Evolutionary conservation across 768 basidiomycete species (phyloP).

Genomic region (Tricholoma terreum): DNA sequence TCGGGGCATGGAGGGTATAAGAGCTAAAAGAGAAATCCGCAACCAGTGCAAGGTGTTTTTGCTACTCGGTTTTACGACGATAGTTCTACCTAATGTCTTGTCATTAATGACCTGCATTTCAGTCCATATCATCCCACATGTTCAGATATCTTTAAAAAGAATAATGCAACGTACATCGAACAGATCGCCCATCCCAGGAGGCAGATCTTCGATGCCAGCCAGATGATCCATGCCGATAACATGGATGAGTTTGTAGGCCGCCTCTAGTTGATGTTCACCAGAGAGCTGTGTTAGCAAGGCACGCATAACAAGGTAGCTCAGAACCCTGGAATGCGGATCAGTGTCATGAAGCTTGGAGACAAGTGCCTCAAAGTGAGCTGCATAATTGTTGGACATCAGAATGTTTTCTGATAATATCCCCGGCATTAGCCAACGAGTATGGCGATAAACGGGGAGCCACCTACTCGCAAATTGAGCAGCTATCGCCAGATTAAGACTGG

Average conservation of each 20-base stretch:
- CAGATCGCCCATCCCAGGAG: conserved; percentile 24
- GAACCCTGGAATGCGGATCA: conserved; percentile 48
- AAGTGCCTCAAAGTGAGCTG: conserved; percentile 44
- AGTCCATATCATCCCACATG: background rate
- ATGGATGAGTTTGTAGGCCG: conserved; percentile 47
- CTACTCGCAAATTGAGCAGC: conserved; percentile 66
- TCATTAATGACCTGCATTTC: conserved; percentile 43
- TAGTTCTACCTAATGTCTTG: conserved; percentile 41
- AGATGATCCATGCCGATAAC: conserved; percentile 45
- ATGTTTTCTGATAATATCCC: conserved; percentile 54
- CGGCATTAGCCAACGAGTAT: conserved; percentile 9
- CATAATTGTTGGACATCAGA: conserved; percentile 44
- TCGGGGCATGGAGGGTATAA: conserved; percentile 47
- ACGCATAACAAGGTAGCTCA: conserved; percentile 64
- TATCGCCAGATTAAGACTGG: conserved; percentile 49
- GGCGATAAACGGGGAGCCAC: conserved; percentile 7
- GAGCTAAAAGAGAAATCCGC: conserved; percentile 53
- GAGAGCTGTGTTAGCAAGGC: conserved; percentile 54
- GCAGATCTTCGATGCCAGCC: conserved; percentile 42
- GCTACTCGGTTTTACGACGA: conserved; percentile 60
- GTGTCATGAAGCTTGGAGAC: conserved; percentile 48
- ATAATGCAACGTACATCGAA: conserved; percentile 27
- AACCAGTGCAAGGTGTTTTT: conserved; percentile 52
- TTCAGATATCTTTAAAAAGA: background rate
- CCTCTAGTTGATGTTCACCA: conserved; percentile 55